These are phyloP conservation scores for Umbelopsis isabellina DNA, from an alignment of 192 early-diverging fungal genomes.

Conservation along the genomic window DNA sequence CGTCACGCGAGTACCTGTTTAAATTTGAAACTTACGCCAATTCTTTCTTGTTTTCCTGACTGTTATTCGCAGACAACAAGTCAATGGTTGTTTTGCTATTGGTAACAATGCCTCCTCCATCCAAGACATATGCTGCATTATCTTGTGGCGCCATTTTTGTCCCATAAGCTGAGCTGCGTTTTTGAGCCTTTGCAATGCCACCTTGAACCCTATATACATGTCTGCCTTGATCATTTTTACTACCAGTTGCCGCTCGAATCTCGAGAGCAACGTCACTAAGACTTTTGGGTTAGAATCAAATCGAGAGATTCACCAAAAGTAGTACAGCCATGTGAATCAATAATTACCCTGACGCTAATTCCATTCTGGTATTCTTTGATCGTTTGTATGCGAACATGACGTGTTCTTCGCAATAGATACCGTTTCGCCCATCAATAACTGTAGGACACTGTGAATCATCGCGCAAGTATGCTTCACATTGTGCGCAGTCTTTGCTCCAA, in stretches of 20 bases:
- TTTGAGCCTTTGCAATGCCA: not conserved
- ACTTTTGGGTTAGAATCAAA: not conserved
- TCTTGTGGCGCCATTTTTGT: not conserved
- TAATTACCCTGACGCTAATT: constrained; percentile 1
- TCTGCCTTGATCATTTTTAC: not conserved
- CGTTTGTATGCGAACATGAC: not conserved
- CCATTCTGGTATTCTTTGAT: constrained; percentile 17
- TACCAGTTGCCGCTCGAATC: not conserved
- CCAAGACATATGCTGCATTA: constrained; percentile 2
- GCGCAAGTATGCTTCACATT: constrained; percentile 10
- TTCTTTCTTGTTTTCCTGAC: constrained; percentile 14
- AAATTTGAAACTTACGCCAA: not conserved
- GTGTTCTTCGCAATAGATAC: constrained; percentile 15
- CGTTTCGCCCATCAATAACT: constrained; percentile 13
- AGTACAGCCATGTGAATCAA: not conserved
- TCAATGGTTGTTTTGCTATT: not conserved
- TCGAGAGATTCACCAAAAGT: too few relatives aligned
- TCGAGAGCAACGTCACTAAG: not conserved
- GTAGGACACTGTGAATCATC: not conserved
- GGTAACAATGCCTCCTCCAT: constrained; percentile 14
- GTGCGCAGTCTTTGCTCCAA: constrained; percentile 7
- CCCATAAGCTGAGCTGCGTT: not conserved
- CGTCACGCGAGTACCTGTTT: not conserved
- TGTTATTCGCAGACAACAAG: not conserved
- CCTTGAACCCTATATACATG: constrained; percentile 1